Base-by-base conservation (phyloP, 2,329 filamentous ascomycete genomes). In the Parasarocladium wereldwijsianum region DNA sequence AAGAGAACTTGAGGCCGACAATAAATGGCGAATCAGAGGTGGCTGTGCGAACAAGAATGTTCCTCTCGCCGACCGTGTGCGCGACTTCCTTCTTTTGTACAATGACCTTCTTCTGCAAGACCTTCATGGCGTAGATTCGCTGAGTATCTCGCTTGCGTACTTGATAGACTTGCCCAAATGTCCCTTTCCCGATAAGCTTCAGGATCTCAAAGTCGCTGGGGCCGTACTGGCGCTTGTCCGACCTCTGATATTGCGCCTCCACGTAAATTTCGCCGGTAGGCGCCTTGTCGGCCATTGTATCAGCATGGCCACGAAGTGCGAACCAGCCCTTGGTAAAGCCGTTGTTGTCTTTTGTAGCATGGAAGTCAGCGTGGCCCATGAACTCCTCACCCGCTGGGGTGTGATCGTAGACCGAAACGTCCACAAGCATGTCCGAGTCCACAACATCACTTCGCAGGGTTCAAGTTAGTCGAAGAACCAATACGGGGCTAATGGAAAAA, bases 41-140 rank as follows among this genome's bases (percentile, higher is more conserved):
- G 17, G 90, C 90, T 4, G 90, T 98, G 40, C 90, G 80, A 23
- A 98, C 90, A 27, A 98, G 65, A 40, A 98, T 98, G 49, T 98
- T 98, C 36, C 90, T 74, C 57, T 98, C 90, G 40, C 90, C 90
- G 21, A 98, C 76, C 0, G 90, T 98, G 51, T 98, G 90, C 11
- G 87, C 85, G 29, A 98, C 85, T 54, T 98, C 90, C 57, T 98
- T 98, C 70, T 98, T 98, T 58, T 98, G 90, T 16, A 98, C 90
- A 46, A 98, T 98, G 31, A 98, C 90, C 64, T 98, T 98, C 66
- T 98, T 98, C 29, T 90, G 94, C 18, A 98, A 63, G 2, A 98
- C 87, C 56, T 98, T 98, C 90, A 98, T 98, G 37, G 90, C 90
- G 47, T 98, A 98, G 36, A 98, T 94, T 25, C 90, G 77, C 44